Percentiles rank a stretch among this genome's conserved stretches.
Conservation (phyloP, 768 basidiomycete genomes). For the Pilatotrama ljubarskyi region DNA sequence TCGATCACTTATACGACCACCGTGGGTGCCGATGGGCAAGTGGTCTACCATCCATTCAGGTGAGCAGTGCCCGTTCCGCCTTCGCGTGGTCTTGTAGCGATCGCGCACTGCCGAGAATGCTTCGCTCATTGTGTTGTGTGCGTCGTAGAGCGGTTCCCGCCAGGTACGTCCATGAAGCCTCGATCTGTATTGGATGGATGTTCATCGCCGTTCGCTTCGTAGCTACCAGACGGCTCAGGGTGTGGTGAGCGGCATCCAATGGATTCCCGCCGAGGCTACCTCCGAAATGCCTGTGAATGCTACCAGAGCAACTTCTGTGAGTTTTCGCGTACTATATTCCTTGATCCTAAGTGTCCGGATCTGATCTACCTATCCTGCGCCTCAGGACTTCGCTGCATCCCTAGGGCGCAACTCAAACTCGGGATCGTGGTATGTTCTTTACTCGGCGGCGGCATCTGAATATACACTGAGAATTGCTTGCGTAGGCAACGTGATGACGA, state of each 20-base stretch:
- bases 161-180: conserved; percentile 46
- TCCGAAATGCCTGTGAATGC: conserved; percentile 60
- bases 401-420: conserved; percentile 38
- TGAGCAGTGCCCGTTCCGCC: conserved; percentile 32
- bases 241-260: conserved; percentile 62
- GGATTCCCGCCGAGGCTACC: conserved; percentile 71
- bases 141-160: conserved; percentile 65
- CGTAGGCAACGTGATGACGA: conserved; percentile 38
- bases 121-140: conserved; percentile 20
- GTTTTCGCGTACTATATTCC: conserved; percentile 21
- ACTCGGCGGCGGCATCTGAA: background rate
- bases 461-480: conserved; percentile 10
- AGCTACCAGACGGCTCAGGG: conserved; percentile 77
- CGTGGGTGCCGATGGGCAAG: conserved; percentile 57
- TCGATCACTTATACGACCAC: conserved; percentile 73
- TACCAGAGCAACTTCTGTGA: conserved; percentile 56
- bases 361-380: too few species aligned
- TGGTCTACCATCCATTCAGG: conserved; percentile 76
- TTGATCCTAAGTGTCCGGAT: too few species aligned
- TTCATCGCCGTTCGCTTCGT: background rate
- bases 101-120: conserved; percentile 1
- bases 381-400: conserved; percentile 60
- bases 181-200: background rate
- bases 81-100: conserved; percentile 10
- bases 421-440: background rate